These are phyloP conservation scores for Ogataea paraovalis DNA, from an alignment of 805 yeast genomes.

Conservation along the genomic window DNA sequence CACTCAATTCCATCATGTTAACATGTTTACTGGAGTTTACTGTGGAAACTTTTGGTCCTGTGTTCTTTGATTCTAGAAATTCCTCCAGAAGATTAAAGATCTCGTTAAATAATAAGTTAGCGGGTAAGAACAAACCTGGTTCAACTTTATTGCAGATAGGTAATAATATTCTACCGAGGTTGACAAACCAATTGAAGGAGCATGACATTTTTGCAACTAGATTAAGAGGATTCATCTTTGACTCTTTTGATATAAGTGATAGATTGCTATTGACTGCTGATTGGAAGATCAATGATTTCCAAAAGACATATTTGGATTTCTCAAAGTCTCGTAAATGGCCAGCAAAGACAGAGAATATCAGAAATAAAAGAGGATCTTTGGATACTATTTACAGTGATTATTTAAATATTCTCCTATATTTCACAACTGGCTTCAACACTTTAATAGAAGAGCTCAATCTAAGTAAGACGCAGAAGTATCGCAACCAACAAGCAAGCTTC, in stretches of 20 bases:
- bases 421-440: constrained; percentile 15
- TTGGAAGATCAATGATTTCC: constrained; percentile 24
- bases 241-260: constrained; percentile 29
- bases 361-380: constrained; percentile 6
- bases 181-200: constrained; percentile 16
- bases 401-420: constrained; percentile 12
- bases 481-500: not conserved
- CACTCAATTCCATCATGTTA: constrained; percentile 21
- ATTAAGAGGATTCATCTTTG: constrained; percentile 20
- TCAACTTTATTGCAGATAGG: constrained; percentile 28
- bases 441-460: constrained; percentile 18
- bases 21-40: constrained; percentile 19
- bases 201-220: constrained; percentile 23
- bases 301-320: constrained; percentile 16
- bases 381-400: constrained; percentile 15
- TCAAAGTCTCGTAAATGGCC: constrained; percentile 20
- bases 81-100: constrained; percentile 17
- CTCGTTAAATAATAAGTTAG: constrained; percentile 22
- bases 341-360: not conserved
- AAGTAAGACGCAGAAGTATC: constrained; percentile 5
- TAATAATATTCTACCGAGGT: constrained; percentile 22
- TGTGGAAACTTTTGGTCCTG: constrained; percentile 17
- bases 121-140: constrained; percentile 32
- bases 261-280: constrained; percentile 25
- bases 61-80: constrained; percentile 12